Percentiles rank a stretch among this genome's conserved stretches.
phyloP scores from a whole-genome alignment of 495 filamentous ascomycete species.

The Tetracladium setigerum region DNA sequence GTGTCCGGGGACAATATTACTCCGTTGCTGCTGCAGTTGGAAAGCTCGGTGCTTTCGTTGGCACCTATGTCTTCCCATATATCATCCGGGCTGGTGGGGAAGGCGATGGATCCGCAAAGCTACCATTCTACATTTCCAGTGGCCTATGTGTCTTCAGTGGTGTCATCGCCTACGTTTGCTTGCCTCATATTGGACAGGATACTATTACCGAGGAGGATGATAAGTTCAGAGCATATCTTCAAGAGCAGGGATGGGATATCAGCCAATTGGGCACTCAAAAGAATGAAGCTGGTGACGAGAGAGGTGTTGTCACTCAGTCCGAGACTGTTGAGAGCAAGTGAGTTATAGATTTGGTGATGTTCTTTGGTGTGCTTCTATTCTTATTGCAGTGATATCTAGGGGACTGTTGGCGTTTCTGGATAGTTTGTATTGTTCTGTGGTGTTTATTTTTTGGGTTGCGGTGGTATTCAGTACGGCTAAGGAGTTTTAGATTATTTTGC shows the following conservation, averaged over 20 bases:
- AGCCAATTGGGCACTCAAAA: conserved; percentile 51
- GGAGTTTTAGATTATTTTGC: no score
- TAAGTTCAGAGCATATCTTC: conserved; percentile 63
- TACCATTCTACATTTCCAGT: conserved; percentile 72
- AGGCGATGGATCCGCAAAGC: conserved; percentile 55
- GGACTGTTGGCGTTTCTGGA: no score
- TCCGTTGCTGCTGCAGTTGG: conserved; percentile 77
- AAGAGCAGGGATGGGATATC: conserved; percentile 62
- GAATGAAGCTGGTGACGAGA: neutral
- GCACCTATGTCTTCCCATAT: conserved; percentile 71
- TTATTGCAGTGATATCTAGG: no score
- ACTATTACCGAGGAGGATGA: conserved; percentile 63
- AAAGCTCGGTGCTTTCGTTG: conserved; percentile 89
- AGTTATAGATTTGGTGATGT: no score
- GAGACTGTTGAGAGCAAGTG: no score
- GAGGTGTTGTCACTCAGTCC: neutral
- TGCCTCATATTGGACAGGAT: conserved; percentile 66
- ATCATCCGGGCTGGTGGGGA: conserved; percentile 58
- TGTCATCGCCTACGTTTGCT: conserved; percentile 44
- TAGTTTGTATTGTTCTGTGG: no score
- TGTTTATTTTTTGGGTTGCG: no score
- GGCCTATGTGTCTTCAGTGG: conserved; percentile 57
- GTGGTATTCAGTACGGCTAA: no score
- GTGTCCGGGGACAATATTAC: conserved; percentile 86
- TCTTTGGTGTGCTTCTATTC: no score